phyloP scores from a whole-genome alignment of 495 filamentous ascomycete genomes.

The Thermothielavioides terrestris region DNA sequence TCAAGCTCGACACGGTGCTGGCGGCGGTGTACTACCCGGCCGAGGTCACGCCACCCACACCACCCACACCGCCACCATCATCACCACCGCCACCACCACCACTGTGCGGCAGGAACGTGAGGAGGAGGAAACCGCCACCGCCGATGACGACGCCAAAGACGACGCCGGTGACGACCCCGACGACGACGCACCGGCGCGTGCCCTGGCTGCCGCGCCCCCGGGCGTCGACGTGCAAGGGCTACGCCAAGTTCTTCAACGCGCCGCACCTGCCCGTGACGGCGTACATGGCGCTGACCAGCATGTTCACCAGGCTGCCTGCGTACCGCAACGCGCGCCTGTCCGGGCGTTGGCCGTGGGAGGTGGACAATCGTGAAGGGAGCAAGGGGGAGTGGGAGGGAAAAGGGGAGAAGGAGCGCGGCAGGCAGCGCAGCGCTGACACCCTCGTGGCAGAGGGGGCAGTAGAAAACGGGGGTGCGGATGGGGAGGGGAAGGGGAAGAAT shows the following conservation, averaged over 20 bases:
- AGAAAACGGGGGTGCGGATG: neutral
- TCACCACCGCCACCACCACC: too few species aligned
- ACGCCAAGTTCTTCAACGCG: slow-evolving; percentile 44
- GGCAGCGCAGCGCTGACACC: neutral
- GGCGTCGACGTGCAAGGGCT: slow-evolving; percentile 40
- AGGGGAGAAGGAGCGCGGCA: neutral
- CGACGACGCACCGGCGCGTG: slow-evolving; percentile 21
- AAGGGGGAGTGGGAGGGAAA: slow-evolving; percentile 34
- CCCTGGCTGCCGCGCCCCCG: slow-evolving; percentile 49
- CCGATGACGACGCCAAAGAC: too few species aligned
- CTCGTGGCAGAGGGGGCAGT: neutral
- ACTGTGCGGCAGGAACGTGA: too few species aligned
- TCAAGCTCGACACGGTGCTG: slow-evolving; percentile 50
- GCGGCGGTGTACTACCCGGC: slow-evolving; percentile 62
- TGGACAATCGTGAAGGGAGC: slow-evolving; percentile 20
- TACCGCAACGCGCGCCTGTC: slow-evolving; percentile 43
- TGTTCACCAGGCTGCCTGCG: slow-evolving; percentile 51
- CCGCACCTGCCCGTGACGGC: slow-evolving; percentile 33
- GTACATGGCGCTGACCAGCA: slow-evolving; percentile 40
- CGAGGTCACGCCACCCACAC: too few species aligned
- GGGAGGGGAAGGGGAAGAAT: neutral
- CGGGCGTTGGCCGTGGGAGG: slow-evolving; percentile 14
- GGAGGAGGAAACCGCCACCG: too few species aligned
- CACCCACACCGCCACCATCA: too few species aligned
- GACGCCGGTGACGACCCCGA: slow-evolving; percentile 14